Percentiles rank a stretch among this genome's conserved stretches.
phyloP scores from a whole-genome alignment of 2,329 filamentous ascomycete genomes.

The Sporothrix humicola region DNA sequence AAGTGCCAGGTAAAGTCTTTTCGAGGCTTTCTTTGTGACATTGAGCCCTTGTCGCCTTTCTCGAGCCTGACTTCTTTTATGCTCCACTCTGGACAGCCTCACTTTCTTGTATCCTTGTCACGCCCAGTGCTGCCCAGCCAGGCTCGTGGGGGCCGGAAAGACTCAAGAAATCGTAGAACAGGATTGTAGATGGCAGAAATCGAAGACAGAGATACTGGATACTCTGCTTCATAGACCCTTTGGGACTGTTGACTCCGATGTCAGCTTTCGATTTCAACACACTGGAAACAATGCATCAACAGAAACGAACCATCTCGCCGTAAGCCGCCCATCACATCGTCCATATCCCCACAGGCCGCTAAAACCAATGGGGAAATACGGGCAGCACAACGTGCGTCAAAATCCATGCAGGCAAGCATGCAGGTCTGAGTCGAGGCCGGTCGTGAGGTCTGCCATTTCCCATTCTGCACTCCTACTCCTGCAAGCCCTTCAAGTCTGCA shows the following conservation, averaged over 20 bases:
- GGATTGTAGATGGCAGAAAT: too few relatives aligned
- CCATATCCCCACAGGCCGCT: background rate
- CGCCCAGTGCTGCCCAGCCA: background rate
- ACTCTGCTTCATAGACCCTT: too few relatives aligned
- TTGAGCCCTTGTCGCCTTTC: background rate
- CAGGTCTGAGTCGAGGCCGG: background rate
- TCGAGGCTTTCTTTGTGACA: background rate
- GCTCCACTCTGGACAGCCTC: slow-evolving; percentile 23
- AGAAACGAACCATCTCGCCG: background rate
- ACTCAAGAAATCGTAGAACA: too few relatives aligned
- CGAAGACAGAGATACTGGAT: too few relatives aligned
- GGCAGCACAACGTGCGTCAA: slow-evolving; percentile 17
- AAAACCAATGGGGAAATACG: background rate
- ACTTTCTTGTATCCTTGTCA: background rate
- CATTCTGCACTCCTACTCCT: background rate
- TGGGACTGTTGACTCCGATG: too few relatives aligned
- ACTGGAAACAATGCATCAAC: background rate
- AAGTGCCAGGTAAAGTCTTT: too few relatives aligned
- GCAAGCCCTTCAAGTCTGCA: background rate
- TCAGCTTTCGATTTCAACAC: too few relatives aligned
- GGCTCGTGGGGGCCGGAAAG: background rate
- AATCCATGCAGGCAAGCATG: slow-evolving; percentile 16
- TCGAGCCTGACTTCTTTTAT: background rate
- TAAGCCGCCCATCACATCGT: background rate
- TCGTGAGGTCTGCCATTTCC: too few relatives aligned